Evolutionary conservation across 306 rosid species (phyloP).

Genomic region (Ziziphus jujuba): DNA sequence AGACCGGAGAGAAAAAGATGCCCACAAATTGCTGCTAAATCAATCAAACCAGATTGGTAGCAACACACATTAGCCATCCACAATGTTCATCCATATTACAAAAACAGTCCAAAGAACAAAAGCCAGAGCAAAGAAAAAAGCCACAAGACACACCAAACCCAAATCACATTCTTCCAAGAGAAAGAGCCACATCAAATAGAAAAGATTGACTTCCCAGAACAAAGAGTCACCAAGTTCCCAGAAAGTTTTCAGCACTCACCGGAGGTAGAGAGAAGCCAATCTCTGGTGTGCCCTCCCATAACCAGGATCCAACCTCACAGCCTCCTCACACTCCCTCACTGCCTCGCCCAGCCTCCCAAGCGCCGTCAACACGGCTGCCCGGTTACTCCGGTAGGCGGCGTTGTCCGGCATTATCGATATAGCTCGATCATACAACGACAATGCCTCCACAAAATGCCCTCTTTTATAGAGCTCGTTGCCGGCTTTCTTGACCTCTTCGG

Average conservation of each 20-base stretch:
- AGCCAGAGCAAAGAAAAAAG: neutral
- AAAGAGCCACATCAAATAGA: conserved; percentile 6
- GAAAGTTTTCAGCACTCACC: conserved; percentile 46
- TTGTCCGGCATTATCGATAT: conserved; percentile 63
- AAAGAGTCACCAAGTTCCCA: neutral
- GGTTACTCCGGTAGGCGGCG: conserved; percentile 72
- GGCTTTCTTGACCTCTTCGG: conserved; percentile 67
- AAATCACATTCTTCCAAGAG: conserved; percentile 17
- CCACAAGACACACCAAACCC: conserved; percentile 13
- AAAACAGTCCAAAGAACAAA: conserved; percentile 1
- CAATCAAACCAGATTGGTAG: too few relatives aligned
- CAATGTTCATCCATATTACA: neutral
- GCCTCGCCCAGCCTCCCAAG: conserved; percentile 83
- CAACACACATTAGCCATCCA: neutral
- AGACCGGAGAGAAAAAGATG: too few relatives aligned
- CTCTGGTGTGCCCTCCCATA: conserved; percentile 85
- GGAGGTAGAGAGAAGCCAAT: conserved; percentile 73
- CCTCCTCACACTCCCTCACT: conserved; percentile 75
- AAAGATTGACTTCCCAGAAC: neutral
- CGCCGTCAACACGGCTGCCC: conserved; percentile 83
- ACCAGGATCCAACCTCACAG: conserved; percentile 69
- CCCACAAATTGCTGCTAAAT: too few relatives aligned
- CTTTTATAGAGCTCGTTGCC: conserved; percentile 69
- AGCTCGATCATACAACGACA: conserved; percentile 82
- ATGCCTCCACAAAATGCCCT: conserved; percentile 69